A percentile compares a stretch with the other conserved stretches of the same genome.
phyloP scores from a whole-genome alignment of 2,329 filamentous ascomycete genomes.

The Endoconidiophora polonica region DNA sequence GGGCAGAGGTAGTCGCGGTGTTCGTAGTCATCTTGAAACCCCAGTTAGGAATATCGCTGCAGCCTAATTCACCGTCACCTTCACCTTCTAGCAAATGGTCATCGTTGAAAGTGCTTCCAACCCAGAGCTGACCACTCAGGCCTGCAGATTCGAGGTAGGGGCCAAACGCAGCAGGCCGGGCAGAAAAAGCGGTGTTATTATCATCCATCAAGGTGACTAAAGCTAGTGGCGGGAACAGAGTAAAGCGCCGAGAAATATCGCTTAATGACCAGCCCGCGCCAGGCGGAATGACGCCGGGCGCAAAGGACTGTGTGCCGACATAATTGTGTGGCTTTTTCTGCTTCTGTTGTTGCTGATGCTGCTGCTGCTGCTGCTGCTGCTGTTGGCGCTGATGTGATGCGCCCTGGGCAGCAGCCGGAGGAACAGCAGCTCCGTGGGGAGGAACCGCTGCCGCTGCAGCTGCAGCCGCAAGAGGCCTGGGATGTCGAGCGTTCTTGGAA shows the following conservation, averaged over 20 bases:
- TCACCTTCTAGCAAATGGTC: constrained; percentile 48
- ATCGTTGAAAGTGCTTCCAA: constrained; percentile 80
- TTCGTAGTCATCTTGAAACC: constrained; percentile 29
- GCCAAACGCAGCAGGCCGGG: constrained; percentile 84
- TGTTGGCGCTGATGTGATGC: not conserved
- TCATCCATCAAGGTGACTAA: constrained; percentile 94
- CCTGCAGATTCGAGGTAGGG: constrained; percentile 59
- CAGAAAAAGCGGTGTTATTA: constrained; percentile 93
- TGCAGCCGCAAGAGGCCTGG: constrained; percentile 11
- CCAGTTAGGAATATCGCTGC: constrained; percentile 88
- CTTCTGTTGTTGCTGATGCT: not conserved
- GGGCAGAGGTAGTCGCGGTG: not conserved
- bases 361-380: not conserved
- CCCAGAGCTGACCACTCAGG: constrained; percentile 80
- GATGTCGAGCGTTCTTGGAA: constrained; percentile 24
- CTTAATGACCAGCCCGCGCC: constrained; percentile 28
- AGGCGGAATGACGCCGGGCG: constrained; percentile 15
- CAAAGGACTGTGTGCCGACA: constrained; percentile 2
- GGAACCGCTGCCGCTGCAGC: not conserved
- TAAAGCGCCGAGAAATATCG: constrained; percentile 60
- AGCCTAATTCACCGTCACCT: constrained; percentile 74
- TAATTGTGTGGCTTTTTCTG: not conserved
- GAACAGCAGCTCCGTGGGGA: not conserved
- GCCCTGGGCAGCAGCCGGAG: no score
- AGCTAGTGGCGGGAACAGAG: constrained; percentile 85